Evolutionary conservation across 208 protist genomes (phyloP).

Genomic region (Leishmania tropica): DNA sequence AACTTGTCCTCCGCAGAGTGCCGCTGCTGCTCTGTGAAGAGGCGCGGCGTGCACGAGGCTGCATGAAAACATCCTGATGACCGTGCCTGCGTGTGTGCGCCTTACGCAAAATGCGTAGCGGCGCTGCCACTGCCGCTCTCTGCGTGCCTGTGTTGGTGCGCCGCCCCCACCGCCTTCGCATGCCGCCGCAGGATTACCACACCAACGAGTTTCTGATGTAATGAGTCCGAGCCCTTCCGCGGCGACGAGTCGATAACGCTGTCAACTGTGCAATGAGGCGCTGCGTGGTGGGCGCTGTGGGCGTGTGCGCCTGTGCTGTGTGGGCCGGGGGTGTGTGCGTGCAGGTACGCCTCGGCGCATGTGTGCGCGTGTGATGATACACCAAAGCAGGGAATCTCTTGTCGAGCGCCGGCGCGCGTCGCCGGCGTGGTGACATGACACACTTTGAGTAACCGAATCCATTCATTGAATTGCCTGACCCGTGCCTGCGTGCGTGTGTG

Average conservation of each 20-base stretch:
- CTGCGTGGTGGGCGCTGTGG: background rate
- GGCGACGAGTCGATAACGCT: slow-evolving; percentile 7
- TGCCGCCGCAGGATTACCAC: slow-evolving; percentile 7
- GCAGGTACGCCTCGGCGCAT: background rate
- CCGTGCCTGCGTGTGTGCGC: slow-evolving; percentile 2
- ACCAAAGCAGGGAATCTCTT: slow-evolving; percentile 50
- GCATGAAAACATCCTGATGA: slow-evolving; percentile 21
- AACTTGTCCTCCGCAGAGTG: slow-evolving; percentile 29
- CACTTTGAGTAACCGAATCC: slow-evolving; percentile 35
- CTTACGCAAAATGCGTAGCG: background rate
- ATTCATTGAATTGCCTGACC: slow-evolving; percentile 18
- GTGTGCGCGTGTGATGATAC: slow-evolving; percentile 22
- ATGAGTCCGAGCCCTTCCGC: slow-evolving; percentile 23
- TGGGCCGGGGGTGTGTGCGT: background rate
- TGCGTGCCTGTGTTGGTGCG: slow-evolving; percentile 1
- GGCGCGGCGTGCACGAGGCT: slow-evolving; percentile 12
- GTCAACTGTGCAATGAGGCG: slow-evolving; percentile 1
- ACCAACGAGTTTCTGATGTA: slow-evolving; percentile 27
- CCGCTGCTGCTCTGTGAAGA: background rate
- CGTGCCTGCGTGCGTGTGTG: background rate
- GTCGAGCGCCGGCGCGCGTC: slow-evolving; percentile 30
- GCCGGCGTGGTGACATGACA: slow-evolving; percentile 42
- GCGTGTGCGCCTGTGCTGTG: background rate
- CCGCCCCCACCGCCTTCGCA: background rate
- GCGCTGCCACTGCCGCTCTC: background rate